Evolutionary conservation across 306 rosid species (phyloP), one percentile per base, ranked within the genome.

Genomic region (Vigna trinervia): DNA sequence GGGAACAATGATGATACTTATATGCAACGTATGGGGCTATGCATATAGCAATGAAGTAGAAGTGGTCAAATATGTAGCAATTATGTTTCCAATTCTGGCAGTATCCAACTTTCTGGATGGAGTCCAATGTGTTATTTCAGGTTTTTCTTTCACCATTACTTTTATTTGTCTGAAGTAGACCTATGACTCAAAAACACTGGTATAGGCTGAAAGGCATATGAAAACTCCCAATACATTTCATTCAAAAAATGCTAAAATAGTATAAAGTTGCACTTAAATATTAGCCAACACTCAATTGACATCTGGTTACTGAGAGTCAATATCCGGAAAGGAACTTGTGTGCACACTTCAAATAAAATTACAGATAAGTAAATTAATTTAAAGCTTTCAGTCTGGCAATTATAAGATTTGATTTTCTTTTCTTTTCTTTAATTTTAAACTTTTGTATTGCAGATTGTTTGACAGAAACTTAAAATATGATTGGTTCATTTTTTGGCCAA

Each of bases 81-180:
- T 0, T 75, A 82, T 92, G 94, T 30, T 92, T 83, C 96, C 96
- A 22, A 86, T 92, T 76, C 85, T 92, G 36, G 94, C 96, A 28
- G 28, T 56, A 45, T 84, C 91, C 77, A 79, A 80, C 84, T 90
- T 93, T 68, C 52, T 93, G 2, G 98, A 90, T 73, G 96, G 91
- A 61, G 47, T 93, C 26, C 98, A 90, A 73, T 75, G 85, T 80
- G 96, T 93, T 77, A 93, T 89, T 78, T 88, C 96, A 86, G 96
- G 96, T 84, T 67, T 70, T 12, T 60, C 46, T 50, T 52, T 58
- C 43, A 50, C 28, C 12, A 23, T 34, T 9, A 46, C 14, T 39
- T 10, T 39, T 34, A 57, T 5, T 19, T 34, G 13, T 52, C 19
- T 72, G n/a, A 32, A 70, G 17, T 11, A 26, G 3, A 26, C 28